These are phyloP conservation scores for Phytophthora rubi DNA, from an alignment of 352 stramenopile species.

Conservation along the genomic window DNA sequence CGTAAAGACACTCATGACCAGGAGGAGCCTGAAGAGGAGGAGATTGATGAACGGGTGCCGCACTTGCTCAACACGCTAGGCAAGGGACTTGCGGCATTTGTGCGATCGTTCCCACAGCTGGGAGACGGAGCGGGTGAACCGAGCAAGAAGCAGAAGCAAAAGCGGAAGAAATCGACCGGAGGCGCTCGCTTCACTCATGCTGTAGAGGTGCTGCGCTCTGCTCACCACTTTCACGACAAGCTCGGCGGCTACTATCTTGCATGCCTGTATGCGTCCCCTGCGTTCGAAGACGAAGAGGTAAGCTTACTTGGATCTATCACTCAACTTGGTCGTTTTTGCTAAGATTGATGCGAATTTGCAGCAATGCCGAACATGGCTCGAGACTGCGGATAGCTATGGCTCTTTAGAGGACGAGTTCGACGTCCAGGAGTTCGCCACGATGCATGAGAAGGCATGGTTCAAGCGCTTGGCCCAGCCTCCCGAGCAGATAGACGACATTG, in stretches of 20 bases:
- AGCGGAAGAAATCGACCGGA: conserved; percentile 17
- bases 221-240: conserved; percentile 87
- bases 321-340: neutral
- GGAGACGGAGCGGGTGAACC: neutral
- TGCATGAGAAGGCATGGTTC: conserved; percentile 67
- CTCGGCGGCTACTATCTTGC: conserved; percentile 81
- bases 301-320: conserved; percentile 1
- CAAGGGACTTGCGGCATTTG: conserved; percentile 59
- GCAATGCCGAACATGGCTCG: conserved; percentile 77
- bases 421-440: conserved; percentile 56
- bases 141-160: conserved; percentile 34
- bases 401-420: conserved; percentile 81
- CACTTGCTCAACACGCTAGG: conserved; percentile 73
- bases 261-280: conserved; percentile 60
- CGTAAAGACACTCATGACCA: conserved; percentile 67
- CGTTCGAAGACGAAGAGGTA: conserved; percentile 69
- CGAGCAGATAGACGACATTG: conserved; percentile 39
- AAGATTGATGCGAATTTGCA: conserved; percentile 16
- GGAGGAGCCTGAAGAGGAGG: conserved; percentile 65
- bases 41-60: conserved; percentile 67
- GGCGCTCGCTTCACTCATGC: conserved; percentile 49
- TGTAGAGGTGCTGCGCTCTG: conserved; percentile 67
- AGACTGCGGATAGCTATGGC: conserved; percentile 83
- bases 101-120: conserved; percentile 34
- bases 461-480: conserved; percentile 55